Evolutionary conservation across 495 filamentous ascomycete species (phyloP).

Genomic region (Neurospora sp.): DNA sequence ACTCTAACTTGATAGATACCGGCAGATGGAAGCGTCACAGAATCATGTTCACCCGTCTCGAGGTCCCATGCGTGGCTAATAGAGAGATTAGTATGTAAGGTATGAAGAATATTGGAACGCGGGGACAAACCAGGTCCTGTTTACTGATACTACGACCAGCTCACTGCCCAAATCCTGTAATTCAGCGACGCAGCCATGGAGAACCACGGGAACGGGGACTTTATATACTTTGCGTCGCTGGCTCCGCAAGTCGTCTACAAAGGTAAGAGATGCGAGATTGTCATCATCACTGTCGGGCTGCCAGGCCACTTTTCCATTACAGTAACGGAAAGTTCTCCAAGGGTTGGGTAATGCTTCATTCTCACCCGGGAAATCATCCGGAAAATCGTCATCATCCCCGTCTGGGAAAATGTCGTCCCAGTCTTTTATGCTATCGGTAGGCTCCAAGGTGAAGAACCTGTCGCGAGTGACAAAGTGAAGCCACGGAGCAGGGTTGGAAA

Average conservation of each 20-base stretch:
- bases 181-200: background rate
- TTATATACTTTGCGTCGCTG: conserved; percentile 19
- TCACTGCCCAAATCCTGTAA: conserved; percentile 19
- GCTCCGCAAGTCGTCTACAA: conserved; percentile 21
- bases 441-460: background rate
- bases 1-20: background rate
- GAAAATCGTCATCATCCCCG: background rate
- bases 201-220: conserved; percentile 3
- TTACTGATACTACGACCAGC: conserved; percentile 14
- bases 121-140: conserved; percentile 16
- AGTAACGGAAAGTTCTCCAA: conserved; percentile 5
- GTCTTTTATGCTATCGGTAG: background rate
- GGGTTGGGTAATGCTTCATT: background rate
- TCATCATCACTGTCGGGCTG: background rate
- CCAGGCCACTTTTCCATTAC: conserved; percentile 24
- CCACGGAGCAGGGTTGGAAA: background rate
- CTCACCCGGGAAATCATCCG: background rate
- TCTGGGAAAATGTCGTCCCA: background rate
- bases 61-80: conserved; percentile 8
- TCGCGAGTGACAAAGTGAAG: conserved; percentile 1
- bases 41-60: background rate
- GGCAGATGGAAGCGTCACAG: background rate
- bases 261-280: background rate
- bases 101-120: background rate
- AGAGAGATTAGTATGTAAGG: background rate